Evolutionary conservation across 2,329 filamentous ascomycete genomes (phyloP), one percentile per base, ranked within the genome.

Genomic region (Ophiostoma piceae): DNA sequence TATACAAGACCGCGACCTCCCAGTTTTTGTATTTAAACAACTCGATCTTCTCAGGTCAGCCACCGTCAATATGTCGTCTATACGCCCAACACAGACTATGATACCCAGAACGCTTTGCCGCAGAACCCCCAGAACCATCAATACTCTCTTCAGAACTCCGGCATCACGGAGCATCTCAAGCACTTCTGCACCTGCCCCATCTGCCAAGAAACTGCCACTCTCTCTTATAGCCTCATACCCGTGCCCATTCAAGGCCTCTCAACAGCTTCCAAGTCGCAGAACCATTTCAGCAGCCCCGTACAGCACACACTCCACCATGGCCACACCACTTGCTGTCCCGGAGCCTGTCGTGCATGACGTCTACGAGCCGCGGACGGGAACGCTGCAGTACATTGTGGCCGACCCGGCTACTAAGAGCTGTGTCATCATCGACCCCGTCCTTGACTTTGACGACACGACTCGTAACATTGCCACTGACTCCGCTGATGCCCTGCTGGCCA

Each of bases 341-440:
- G 57, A 82, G 67, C 80, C 82, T 8, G 75, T 71, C 3, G 74
- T 82, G 12, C 79, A 82, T 70, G 66, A 76, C 6, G 62, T 82
- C 1, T 83, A 81, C 65, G 80, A 82, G 67, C 71, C 75, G 1
- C 68, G 73, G 7, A 82, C 87, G 0, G 80, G 79, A 11, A 87
- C 85, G 12, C 88, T 84, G 83, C 87, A 89, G 74, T 88, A 88
- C 72, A 73, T 89, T 0, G 82, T 90, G 0, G 84, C 81, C 0
- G 86, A 89, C 71, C 82, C 84, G 0, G 70, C 74, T 0, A 86
- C 84, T 0, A 75, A 74, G 1, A 74, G 74, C 0, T 84, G 86
- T 1, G 83, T 81, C 70, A 85, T 90, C 68, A 88, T 90, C 73
- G 88, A 90, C 73, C 80, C 87, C 0, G 88, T 90, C 0, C 75